phyloP scores from a whole-genome alignment of 345 rosid species.

The Cardamine occulta region DNA sequence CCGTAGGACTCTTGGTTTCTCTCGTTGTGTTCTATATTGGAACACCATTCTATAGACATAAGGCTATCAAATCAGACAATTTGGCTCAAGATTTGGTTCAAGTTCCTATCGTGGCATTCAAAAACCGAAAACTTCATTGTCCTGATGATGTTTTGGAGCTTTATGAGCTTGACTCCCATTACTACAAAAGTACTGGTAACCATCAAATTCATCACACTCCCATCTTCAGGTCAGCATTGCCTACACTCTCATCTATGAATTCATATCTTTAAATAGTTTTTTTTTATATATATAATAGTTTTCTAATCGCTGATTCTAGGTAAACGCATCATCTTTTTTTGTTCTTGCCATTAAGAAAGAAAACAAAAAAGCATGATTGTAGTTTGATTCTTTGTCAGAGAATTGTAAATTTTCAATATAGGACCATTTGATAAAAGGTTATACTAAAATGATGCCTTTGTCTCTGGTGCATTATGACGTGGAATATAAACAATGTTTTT shows the following conservation, averaged over 20 bases:
- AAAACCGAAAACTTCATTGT: constrained; percentile 58
- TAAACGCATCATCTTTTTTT: constrained; percentile 5
- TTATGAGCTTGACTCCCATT: constrained; percentile 62
- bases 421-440: constrained; percentile 8
- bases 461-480: constrained; percentile 29
- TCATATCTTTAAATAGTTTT: neutral
- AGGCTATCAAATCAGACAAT: constrained; percentile 59
- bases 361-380: neutral
- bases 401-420: neutral
- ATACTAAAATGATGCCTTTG: constrained; percentile 16
- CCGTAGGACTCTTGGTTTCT: constrained; percentile 71
- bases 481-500: constrained; percentile 27
- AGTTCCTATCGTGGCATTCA: constrained; percentile 62
- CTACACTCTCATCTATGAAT: constrained; percentile 9
- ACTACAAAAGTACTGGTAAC: constrained; percentile 61
- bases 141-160: constrained; percentile 59
- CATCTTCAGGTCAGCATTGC: constrained; percentile 57
- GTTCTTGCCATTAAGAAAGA: neutral
- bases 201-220: constrained; percentile 70
- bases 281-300: neutral
- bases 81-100: constrained; percentile 63
- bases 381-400: constrained; percentile 19
- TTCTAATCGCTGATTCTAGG: constrained; percentile 8
- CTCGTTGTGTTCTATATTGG: constrained; percentile 73
- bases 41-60: constrained; percentile 84